A percentile compares a stretch with the other conserved stretches of the same genome.
Conservation (phyloP, 2,329 filamentous ascomycete genomes). For the Ceratocystis cacaofunesta region DNA sequence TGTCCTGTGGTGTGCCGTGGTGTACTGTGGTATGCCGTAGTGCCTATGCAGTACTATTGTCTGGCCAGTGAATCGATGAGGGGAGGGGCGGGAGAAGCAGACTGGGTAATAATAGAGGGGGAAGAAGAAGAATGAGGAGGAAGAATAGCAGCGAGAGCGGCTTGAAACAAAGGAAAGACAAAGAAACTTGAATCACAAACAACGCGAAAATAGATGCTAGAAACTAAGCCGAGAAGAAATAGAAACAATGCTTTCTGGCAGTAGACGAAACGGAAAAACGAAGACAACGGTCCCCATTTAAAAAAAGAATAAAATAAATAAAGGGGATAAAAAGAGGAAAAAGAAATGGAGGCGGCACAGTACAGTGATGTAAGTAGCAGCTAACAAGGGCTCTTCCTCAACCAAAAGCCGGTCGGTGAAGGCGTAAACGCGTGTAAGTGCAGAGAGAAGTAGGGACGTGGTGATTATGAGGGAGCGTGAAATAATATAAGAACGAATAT, state of each 20-base stretch:
- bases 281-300: background rate
- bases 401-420: background rate
- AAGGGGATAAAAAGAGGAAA: conserved; percentile 19
- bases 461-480: background rate
- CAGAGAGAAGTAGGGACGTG: background rate
- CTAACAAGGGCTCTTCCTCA: background rate
- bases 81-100: background rate
- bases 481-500: background rate
- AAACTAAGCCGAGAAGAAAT: background rate
- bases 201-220: background rate
- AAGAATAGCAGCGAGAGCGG: background rate
- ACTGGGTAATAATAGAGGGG: background rate
- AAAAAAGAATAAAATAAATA: conserved; percentile 5
- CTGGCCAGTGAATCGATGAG: background rate
- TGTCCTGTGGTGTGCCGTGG: background rate
- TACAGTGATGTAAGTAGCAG: background rate
- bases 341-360: conserved; percentile 16
- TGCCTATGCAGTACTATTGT: background rate
- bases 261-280: background rate
- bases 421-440: conserved; percentile 10
- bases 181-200: conserved; percentile 2
- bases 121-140: background rate
- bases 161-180: background rate
- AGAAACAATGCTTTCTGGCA: background rate
- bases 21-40: background rate